Conservation (phyloP, 805 yeast species). For the Candida awuae region DNA sequence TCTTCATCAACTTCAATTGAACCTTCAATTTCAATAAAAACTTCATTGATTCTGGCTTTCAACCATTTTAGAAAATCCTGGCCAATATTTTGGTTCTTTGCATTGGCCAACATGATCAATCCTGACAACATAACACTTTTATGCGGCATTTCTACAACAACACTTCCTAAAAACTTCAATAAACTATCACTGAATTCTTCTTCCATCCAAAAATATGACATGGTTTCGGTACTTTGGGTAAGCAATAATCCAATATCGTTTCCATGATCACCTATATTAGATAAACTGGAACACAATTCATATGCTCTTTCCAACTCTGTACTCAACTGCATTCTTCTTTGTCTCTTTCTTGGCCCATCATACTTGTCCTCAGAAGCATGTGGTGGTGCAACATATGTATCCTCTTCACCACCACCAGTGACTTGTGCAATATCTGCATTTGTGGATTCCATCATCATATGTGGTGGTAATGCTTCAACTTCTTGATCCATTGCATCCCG, state of each 20-base stretch:
- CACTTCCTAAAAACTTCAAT: conserved; percentile 56
- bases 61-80: conserved; percentile 60
- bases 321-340: conserved; percentile 10
- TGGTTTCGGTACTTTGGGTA: conserved; percentile 35
- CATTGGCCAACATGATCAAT: conserved; percentile 57
- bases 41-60: conserved; percentile 52
- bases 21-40: conserved; percentile 28
- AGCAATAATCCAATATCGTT: conserved; percentile 37
- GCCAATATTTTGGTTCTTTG: conserved; percentile 58
- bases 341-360: conserved; percentile 9
- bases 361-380: conserved; percentile 5
- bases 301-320: conserved; percentile 32
- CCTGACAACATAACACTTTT: conserved; percentile 68
- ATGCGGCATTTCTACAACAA: conserved; percentile 84
- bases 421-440: too few species aligned
- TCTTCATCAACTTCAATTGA: conserved; percentile 9
- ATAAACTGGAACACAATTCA: conserved; percentile 38
- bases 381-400: not conserved
- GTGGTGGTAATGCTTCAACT: conserved; percentile 5
- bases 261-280: conserved; percentile 45
- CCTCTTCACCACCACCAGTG: not conserved
- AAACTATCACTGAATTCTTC: conserved; percentile 52
- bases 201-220: conserved; percentile 46
- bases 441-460: conserved; percentile 4
- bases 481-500: not conserved